These are phyloP conservation scores for Beta corolliflora DNA, from an alignment of 179 eudicot genomes.

Conservation along the genomic window DNA sequence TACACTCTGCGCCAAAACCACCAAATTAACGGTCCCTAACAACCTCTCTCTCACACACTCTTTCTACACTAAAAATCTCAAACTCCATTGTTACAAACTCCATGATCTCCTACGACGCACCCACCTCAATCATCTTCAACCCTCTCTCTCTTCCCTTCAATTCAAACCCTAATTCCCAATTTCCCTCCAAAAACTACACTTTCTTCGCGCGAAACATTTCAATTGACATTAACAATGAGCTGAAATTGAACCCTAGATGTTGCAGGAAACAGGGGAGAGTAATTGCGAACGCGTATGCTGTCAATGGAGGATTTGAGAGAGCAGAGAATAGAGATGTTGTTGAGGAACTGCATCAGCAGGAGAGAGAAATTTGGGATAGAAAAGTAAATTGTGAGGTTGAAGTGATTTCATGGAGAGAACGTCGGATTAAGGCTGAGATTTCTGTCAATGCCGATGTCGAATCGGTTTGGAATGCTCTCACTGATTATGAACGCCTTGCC, in stretches of 20 bases:
- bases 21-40: constrained; percentile 30
- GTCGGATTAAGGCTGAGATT: constrained; percentile 67
- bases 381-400: constrained; percentile 71
- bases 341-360: constrained; percentile 18
- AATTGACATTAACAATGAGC: neutral
- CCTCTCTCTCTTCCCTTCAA: constrained; percentile 23
- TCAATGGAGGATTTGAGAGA: constrained; percentile 26
- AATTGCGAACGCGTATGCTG: constrained; percentile 17
- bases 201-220: neutral
- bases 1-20: constrained; percentile 22
- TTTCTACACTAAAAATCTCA: neutral
- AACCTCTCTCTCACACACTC: neutral
- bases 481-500: constrained; percentile 96
- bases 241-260: constrained; percentile 25
- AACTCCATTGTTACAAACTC: neutral
- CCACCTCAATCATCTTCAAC: constrained; percentile 24
- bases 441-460: constrained; percentile 69
- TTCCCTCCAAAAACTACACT: constrained; percentile 1
- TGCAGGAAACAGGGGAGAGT: neutral
- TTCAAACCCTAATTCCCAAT: constrained; percentile 22
- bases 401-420: constrained; percentile 93
- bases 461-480: constrained; percentile 85
- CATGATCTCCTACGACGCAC: constrained; percentile 29
- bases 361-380: constrained; percentile 36
- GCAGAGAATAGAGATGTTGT: constrained; percentile 20